Percentiles rank a stretch among this genome's conserved stretches.
phyloP scores from a whole-genome alignment of 1,284 basidiomycete genomes.

The Cronartium ribicola region DNA sequence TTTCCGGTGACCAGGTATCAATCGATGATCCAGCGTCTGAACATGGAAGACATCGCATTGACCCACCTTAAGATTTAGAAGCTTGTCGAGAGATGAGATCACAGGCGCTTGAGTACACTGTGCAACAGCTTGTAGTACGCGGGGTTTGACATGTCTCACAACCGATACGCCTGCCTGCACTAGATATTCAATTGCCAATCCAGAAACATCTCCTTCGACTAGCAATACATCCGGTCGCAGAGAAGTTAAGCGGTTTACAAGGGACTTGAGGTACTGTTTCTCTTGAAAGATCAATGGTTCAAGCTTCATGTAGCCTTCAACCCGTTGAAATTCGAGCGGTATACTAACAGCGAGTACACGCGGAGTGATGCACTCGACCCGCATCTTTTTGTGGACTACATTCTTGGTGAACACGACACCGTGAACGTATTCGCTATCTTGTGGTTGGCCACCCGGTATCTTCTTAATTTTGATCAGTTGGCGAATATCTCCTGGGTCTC shows the following conservation, averaged over 20 bases:
- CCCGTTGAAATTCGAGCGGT: conserved; percentile 87
- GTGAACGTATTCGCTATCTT: conserved; percentile 84
- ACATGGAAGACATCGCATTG: conserved; percentile 82
- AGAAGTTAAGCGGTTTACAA: conserved; percentile 82
- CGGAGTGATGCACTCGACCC: conserved; percentile 59
- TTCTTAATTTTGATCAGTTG: conserved; percentile 98
- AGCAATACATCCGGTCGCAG: conserved; percentile 87
- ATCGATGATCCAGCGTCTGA: conserved; percentile 87
- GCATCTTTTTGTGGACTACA: conserved; percentile 79
- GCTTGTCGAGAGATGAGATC: conserved; percentile 88
- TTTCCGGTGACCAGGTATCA: conserved; percentile 82
- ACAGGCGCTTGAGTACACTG: conserved; percentile 93
- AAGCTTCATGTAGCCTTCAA: conserved; percentile 88
- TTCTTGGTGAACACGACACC: conserved; percentile 98
- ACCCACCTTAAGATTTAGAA: conserved; percentile 85
- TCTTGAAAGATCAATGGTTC: conserved; percentile 90
- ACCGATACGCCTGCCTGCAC: conserved; percentile 83
- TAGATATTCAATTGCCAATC: conserved; percentile 84
- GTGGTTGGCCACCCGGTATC: conserved; percentile 85
- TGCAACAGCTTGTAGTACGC: conserved; percentile 79
- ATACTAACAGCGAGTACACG: conserved; percentile 94
- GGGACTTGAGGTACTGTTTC: conserved; percentile 83
- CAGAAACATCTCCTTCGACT: conserved; percentile 85
- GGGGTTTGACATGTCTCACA: conserved; percentile 80
- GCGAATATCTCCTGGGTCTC: conserved; percentile 84